Conservation (phyloP, 2,329 filamentous ascomycete genomes). For the Neopestalotiopsis sp. region DNA sequence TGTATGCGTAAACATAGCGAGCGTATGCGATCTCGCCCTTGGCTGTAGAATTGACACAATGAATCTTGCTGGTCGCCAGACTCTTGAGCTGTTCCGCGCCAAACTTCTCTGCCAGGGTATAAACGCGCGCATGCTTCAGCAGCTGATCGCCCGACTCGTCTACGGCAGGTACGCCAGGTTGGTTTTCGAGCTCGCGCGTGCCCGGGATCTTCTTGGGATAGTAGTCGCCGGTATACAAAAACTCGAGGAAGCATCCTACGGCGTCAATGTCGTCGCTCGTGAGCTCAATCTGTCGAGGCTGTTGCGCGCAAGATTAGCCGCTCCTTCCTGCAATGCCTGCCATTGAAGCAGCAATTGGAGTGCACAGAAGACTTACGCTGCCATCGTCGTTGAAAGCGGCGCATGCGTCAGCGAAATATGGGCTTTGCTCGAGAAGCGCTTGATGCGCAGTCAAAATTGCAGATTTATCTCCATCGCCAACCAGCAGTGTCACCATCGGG, state of each 20-base stretch:
- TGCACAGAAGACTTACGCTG: constrained; percentile 52
- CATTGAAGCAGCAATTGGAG: not conserved
- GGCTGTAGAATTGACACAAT: constrained; percentile 86
- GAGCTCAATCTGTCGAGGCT: constrained; percentile 73
- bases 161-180: constrained; percentile 66
- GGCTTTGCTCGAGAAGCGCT: constrained; percentile 73
- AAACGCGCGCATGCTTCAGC: constrained; percentile 86
- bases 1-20: constrained; percentile 86
- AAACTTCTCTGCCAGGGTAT: constrained; percentile 85
- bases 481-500: constrained; percentile 70
- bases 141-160: constrained; percentile 84
- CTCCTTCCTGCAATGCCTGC: not conserved
- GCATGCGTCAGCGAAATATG: constrained; percentile 72
- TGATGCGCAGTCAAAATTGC: constrained; percentile 80
- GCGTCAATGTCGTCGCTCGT: constrained; percentile 71
- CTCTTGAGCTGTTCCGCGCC: constrained; percentile 70
- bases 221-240: constrained; percentile 85
- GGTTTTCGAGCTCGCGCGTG: constrained; percentile 71
- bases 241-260: constrained; percentile 81
- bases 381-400: constrained; percentile 64
- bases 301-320: constrained; percentile 11
- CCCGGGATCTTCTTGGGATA: constrained; percentile 73
- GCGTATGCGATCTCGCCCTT: constrained; percentile 92
- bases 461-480: constrained; percentile 64
- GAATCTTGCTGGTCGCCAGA: constrained; percentile 87